These are phyloP conservation scores for Gaertneriomyces semiglobifer DNA, from an alignment of 192 early-diverging fungal genomes.

Conservation along the genomic window DNA sequence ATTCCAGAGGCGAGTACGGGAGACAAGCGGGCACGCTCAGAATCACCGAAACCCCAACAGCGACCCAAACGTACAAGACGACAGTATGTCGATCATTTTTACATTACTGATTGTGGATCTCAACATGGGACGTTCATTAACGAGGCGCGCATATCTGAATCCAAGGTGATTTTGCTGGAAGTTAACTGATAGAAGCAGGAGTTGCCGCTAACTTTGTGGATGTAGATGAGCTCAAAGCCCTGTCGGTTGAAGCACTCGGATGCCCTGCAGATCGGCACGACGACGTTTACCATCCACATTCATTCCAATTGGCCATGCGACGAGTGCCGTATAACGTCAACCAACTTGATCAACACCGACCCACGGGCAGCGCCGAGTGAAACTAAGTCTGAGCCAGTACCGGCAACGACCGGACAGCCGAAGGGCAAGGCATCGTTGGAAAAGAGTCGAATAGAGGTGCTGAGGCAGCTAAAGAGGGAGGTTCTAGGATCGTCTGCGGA, in stretches of 20 bases:
- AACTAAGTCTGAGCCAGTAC: background rate
- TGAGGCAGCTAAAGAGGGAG: slow-evolving; percentile 14
- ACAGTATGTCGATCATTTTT: slow-evolving; percentile 33
- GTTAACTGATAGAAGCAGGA: no score
- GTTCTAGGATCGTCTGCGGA: slow-evolving; percentile 2
- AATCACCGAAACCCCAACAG: background rate
- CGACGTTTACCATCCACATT: slow-evolving; percentile 59
- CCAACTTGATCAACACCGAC: slow-evolving; percentile 50
- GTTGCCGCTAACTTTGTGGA: background rate
- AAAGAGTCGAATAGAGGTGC: slow-evolving; percentile 9
- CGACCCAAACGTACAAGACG: background rate
- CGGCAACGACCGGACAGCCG: slow-evolving; percentile 1
- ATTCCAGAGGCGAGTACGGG: no score
- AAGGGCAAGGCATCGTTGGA: slow-evolving; percentile 17
- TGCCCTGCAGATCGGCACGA: slow-evolving; percentile 54
- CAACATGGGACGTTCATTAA: slow-evolving; percentile 77
- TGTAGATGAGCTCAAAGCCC: slow-evolving; percentile 53
- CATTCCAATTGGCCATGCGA: slow-evolving; percentile 64
- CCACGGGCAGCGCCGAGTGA: slow-evolving; percentile 23
- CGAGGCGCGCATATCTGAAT: slow-evolving; percentile 54
- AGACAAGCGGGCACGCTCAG: background rate
- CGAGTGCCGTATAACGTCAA: slow-evolving; percentile 51
- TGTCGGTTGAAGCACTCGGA: slow-evolving; percentile 55
- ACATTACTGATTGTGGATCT: slow-evolving; percentile 65
- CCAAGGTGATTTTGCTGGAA: slow-evolving; percentile 40